Evolutionary conservation across 2,329 filamentous ascomycete genomes (phyloP), one percentile per base, ranked within the genome.

Genomic region (Fusarium coffeatum): DNA sequence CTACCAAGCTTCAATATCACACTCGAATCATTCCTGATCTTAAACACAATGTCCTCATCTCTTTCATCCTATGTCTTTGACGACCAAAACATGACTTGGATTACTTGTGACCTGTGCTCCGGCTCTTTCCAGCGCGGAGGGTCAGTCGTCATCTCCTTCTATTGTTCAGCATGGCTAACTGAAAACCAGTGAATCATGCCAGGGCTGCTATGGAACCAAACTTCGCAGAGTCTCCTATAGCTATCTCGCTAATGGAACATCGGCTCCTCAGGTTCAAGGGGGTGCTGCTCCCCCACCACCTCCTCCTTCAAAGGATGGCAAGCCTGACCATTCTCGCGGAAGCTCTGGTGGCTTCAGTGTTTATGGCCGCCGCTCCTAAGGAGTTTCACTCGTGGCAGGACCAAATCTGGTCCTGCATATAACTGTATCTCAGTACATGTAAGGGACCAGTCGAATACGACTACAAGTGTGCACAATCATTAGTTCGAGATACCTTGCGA

Each of bases 11-110:
- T 42, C 16, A 54, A 48, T 23, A 53, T 32, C 16, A 23, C 41
- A 50, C 59, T 23, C 23, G 37, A 50, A 41, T 16, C 46, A 42
- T 16, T n/a, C 30, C 25, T 34, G 9, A 41, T 30, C 23, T 25
- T 25, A 18, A 30, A 22, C 15, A 49, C n/a, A 20, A 74, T 74
- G 71, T 49, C 50, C 22, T 63, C 59, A 8, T 50, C 64, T 16
- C 37, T 69, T 18, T 66, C 67, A 30, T 49, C 55, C 2, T 73
- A 73, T 32, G 55, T 62, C 48, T 74, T 73, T 56, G 71, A 73
- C 49, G 69, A 74, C 15, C 37, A 74, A 41, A 64, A 64, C 43
- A 73, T 74, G 71, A 74, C 71, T 18, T 74, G 67, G 72, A 74
- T 74, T 47, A 74, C 72, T 11, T 74, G 72, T 34, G 69, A 74